Percentiles rank a stretch among this genome's conserved stretches.
Evolutionary conservation across 2,329 filamentous ascomycete genomes (phyloP).

Genomic region (Xylariaceae sp.): DNA sequence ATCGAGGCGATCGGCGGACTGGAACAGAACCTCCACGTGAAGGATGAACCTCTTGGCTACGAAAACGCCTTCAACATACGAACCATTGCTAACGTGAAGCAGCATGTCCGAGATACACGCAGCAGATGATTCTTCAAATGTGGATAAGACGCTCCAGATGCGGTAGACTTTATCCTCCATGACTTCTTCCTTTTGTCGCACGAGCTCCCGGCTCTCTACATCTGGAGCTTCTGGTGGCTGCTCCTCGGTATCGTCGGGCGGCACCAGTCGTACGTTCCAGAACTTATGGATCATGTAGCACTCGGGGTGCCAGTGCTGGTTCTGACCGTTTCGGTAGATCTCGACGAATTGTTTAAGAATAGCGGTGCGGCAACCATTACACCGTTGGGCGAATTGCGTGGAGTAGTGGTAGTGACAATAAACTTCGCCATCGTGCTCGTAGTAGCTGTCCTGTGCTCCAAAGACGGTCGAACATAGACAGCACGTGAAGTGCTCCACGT

Average conservation of each 20-base stretch:
- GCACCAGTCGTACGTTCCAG: slow-evolving; percentile 89
- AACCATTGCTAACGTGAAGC: slow-evolving; percentile 94
- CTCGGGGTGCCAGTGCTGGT: slow-evolving; percentile 98
- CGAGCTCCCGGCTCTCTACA: slow-evolving; percentile 62
- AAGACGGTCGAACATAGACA: slow-evolving; percentile 97
- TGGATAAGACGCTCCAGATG: slow-evolving; percentile 96
- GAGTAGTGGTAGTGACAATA: slow-evolving; percentile 99
- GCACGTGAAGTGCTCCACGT: slow-evolving; percentile 98
- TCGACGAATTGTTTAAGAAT: slow-evolving; percentile 99
- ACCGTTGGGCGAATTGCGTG: slow-evolving; percentile 91
- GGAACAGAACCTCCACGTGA: slow-evolving; percentile 90
- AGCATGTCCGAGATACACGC: slow-evolving; percentile 99
- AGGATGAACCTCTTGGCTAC: slow-evolving; percentile 94
- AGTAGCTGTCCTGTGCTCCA: slow-evolving; percentile 96
- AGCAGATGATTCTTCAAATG: slow-evolving; percentile 94
- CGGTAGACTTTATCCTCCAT: slow-evolving; percentile 98
- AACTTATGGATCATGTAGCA: slow-evolving; percentile 99
- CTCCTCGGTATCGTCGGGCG: slow-evolving; percentile 49
- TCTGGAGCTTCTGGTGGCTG: slow-evolving; percentile 43
- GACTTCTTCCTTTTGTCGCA: slow-evolving; percentile 80
- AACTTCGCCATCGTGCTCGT: slow-evolving; percentile 92
- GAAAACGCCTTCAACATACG: slow-evolving; percentile 89
- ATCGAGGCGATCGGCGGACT: slow-evolving; percentile 80
- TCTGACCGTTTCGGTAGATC: slow-evolving; percentile 95
- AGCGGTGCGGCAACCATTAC: slow-evolving; percentile 93